Evolutionary conservation across 2,329 filamentous ascomycete genomes (phyloP), one percentile per base, ranked within the genome.

Genomic region (Cladophialophora yegresii): DNA sequence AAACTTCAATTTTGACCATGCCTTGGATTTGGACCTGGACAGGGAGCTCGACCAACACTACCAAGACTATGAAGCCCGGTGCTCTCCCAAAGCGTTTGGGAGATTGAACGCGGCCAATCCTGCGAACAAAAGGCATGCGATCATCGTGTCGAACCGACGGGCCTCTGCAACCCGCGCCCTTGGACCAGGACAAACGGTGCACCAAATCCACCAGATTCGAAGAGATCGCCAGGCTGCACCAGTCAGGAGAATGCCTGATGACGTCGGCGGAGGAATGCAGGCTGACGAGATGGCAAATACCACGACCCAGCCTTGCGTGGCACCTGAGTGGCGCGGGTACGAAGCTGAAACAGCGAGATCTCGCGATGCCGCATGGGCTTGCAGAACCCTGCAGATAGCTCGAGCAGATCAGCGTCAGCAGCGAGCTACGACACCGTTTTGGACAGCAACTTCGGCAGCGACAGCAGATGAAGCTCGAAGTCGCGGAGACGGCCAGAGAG

Each of bases 1-100:
- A 10, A 51, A 64, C 28, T 51, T 64, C 43, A 58, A 65, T 26
- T 26, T 62, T 58, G 64, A 66, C 26, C 65, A 58, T 33, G 59
- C 57, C 22, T 49, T 66, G 64, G 66, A 63, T 43, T 58, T 56
- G 23, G 57, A 64, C 51, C 12, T 49, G 22, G 53, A 54, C 57
- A 58, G 50, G 63, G 57, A 55, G 36, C 36, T 65, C 33, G 49
- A 58, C 30, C 57, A 49, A 12, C 32, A 59, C 53, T 50, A 59
- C 57, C 57, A 36, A 28, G 57, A 59, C 45, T 59, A 53, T 23
- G 47, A 30, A 57, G 49, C 30, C 22, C 45, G 43, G 40, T 63
- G 61, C 62, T 57, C 45, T 43, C 61, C 51, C 58, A 61, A 55
- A 23, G 53, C 36, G 22, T 47, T 32, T 23, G 40, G 59, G 55